Evolutionary conservation across 208 protist species (phyloP), one percentile per base, ranked within the genome.

Genomic region (Leishmania tropica): DNA sequence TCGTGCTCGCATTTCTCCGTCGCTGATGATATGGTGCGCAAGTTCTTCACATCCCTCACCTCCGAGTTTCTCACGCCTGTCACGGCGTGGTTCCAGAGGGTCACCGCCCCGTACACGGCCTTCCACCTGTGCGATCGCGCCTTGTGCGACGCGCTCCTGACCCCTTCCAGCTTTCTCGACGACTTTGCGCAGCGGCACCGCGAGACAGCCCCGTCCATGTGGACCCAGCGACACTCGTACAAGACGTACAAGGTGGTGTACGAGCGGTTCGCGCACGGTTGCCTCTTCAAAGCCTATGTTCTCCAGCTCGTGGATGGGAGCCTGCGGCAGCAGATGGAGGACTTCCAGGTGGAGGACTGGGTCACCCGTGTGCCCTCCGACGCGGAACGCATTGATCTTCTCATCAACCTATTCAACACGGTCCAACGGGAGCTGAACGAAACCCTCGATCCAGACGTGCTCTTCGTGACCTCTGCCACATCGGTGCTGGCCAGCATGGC

Each of bases 1-100:
- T 65, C 86, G 19, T 93, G 89, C 78, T 90, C 90, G 45, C 89
- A 95, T 62, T 94, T 85, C 76, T 90, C 87, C 70, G 89, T 97
- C 40, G 93, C 91, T 17, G 93, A 97, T 81, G 92, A 96, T 76
- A 90, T 95, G 35, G 82, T 96, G 60, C 89, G 91, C 48, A 94
- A 94, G 79, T 97, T 96, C 85, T 97, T 97, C 80, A 85, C 79
- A n/a, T 95, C 93, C 62, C 87, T 97, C 51, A 97, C 94, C 10
- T 86, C 76, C 45, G 93, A 97, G 85, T 97, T 97, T 83, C 86
- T 97, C 40, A 88, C 85, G 19, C 94, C 94, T 17, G 83, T 97
- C 11, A 87, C 83, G 51, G 72, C 83, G 19, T 97, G 92, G 92
- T 97, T 94, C 81, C 75, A 87, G 51, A 47, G 28, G 42, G 84